Base-by-base conservation (phyloP, 768 basidiomycete genomes). In the Gloeopeniophorella convolvens region DNA sequence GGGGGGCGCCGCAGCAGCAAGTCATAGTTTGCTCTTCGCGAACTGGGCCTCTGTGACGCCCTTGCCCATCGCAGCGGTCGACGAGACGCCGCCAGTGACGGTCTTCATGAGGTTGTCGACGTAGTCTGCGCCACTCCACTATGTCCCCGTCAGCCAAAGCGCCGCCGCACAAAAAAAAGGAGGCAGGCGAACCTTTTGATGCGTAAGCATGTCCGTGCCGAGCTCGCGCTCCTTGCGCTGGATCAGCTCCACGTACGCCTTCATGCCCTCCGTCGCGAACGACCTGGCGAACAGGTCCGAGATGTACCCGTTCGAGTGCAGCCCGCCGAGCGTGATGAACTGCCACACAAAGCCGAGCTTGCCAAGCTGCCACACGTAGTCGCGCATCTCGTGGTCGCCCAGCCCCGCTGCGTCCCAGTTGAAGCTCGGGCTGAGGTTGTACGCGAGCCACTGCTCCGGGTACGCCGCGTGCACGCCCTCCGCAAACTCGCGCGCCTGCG, bases 341-440 rank as follows among this genome's bases (percentile, higher is more conserved):
- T 98, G 94, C 93, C 94, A 98, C 60, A 93, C 85, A 68, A 97
- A 98, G 30, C 94, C 94, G 40, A 96, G 80, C 72, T 87, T 94
- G 40, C 90, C 95, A 21, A 99, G 75, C 61, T 90, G 78, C 95
- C 94, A 95, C 31, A 97, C 79, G 65, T 79, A 98, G 32, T 75
- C 70, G 66, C 89, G 76, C 91, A 91, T 98, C 59, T 93, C 90
- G 56, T 75, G 73, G 60, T 83, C 77, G 35, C 77, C 81, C 15
- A 99, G 76, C 13, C 96, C 96, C 12, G 95, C 95, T 1, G 90
- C 92, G 59, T 89, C 87, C 88, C 89, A 92, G 60, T 91, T 91
- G 74, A 91, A 92, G 42, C 89, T 91, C 10, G 93, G 92, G 59
- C 88, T 90, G 59, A 97, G 68, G 70, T 97, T 97, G 71, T 97